A percentile compares a stretch with the other conserved stretches of the same genome.
Conservation (phyloP, 2,329 filamentous ascomycete genomes). For the Fusarium odoratissimum region DNA sequence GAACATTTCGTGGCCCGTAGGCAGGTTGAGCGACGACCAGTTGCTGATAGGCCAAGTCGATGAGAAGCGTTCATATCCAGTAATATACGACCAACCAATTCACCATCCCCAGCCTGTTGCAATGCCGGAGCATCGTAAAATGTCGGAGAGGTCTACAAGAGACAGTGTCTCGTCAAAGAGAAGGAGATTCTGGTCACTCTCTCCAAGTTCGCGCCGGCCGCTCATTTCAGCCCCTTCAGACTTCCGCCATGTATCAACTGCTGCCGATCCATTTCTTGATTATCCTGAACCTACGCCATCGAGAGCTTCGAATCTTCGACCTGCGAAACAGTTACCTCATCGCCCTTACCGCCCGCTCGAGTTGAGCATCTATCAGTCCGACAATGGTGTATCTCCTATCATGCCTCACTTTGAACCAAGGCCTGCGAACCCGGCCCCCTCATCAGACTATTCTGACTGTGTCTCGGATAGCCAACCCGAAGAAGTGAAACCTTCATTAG, state of each 20-base stretch:
- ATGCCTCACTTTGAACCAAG: constrained; percentile 62
- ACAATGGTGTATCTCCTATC: constrained; percentile 64
- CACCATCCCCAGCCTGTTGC: constrained; percentile 46
- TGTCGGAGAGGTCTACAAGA: constrained; percentile 47
- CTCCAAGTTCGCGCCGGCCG: constrained; percentile 60
- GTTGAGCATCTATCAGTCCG: constrained; percentile 62
- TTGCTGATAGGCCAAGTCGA: constrained; percentile 50
- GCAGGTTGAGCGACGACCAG: constrained; percentile 44
- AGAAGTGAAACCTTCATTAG: constrained; percentile 46
- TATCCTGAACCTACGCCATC: constrained; percentile 35
- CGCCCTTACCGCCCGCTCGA: constrained; percentile 66
- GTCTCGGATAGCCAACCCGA: constrained; percentile 38
- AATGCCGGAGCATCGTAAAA: constrained; percentile 34
- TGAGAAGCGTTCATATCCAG: constrained; percentile 43
- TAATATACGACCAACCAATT: constrained; percentile 47
- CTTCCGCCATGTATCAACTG: constrained; percentile 68
- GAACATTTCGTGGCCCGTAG: constrained; percentile 44
- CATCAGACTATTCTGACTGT: constrained; percentile 53
- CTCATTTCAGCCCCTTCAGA: constrained; percentile 69
- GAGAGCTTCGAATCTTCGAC: constrained; percentile 38
- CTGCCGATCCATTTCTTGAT: constrained; percentile 54
- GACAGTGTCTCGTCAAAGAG: constrained; percentile 59
- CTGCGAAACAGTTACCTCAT: constrained; percentile 40
- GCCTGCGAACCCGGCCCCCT: constrained; percentile 46
- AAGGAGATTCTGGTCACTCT: constrained; percentile 59